Base-by-base conservation (phyloP, 1,284 basidiomycete species). In the Boletus sp. region DNA sequence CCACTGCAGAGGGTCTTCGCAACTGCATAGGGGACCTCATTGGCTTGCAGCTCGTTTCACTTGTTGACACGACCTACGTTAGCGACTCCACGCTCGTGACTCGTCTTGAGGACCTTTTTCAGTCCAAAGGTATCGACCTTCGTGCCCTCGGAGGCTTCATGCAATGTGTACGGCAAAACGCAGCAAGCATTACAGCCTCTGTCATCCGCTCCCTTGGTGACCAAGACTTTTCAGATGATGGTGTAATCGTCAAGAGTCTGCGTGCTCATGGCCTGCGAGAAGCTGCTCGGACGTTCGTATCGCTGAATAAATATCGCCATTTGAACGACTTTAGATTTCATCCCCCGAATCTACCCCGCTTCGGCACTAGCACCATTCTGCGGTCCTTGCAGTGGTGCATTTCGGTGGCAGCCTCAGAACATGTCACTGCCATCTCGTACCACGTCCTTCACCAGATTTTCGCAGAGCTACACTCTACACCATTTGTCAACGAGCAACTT, bases 401-500 rank as follows among this genome's bases (percentile, higher is more conserved):
- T 16, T 59, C 57, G 8, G 64, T 66, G 16, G 61, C 72, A 6
- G 62, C 70, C 4, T 61, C 68, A 12, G 69, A 69, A 17, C 69
- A 76, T 36, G 66, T 65, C 14, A 68, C 71, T 16, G 75, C 80
- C 8, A 77, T 81, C 41, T 80, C 83, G 3, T 94, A 91, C 64
- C 86, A 91, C 54, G 76, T 91, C 35, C 64, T 92, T 17, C 82
- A 88, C 47, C 79, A 82, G 45, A 70, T 95, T 8, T 82, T 95
- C 54, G 74, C 83, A 7, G 73, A 75, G 33, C 70, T 94, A 23
- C 77, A 88, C 50, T 66, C 71, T 2, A 81, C 82, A 0, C 83
- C 82, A n/a, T 75, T 97, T 35, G 77, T 95, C 53, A 91, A 91
- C 61, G 91, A 96, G 60, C 91, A 96, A 64, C 67, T 84, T 37